Percentiles rank a stretch among this genome's conserved stretches.
phyloP scores from a whole-genome alignment of 441 rosid species.

The Viola pubescens region DNA sequence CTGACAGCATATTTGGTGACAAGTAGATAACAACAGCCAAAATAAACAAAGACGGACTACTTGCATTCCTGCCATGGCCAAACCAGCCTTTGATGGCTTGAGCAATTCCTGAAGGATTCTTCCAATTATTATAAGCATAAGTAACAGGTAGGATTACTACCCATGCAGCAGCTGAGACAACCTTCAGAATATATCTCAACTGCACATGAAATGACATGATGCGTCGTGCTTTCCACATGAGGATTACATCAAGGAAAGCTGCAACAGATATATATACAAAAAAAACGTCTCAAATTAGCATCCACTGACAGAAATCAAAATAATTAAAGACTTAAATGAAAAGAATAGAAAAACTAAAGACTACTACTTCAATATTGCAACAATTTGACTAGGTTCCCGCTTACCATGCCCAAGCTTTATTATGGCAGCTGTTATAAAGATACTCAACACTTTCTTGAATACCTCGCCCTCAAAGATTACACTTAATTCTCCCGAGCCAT shows the following conservation, averaged over 20 bases:
- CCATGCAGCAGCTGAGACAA: conserved; percentile 93
- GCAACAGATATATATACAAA: conserved; percentile 24
- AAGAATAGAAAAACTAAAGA: too few species aligned
- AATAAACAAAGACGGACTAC: conserved; percentile 70
- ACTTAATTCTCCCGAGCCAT: conserved; percentile 54
- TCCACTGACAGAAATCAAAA: background rate
- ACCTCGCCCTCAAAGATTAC: conserved; percentile 46
- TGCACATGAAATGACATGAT: conserved; percentile 92
- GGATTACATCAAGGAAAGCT: conserved; percentile 94
- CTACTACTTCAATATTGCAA: background rate
- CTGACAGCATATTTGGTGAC: conserved; percentile 94
- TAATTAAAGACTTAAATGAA: too few species aligned
- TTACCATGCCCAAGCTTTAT: conserved; percentile 96
- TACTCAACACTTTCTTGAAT: conserved; percentile 74
- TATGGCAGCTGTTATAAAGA: conserved; percentile 94
- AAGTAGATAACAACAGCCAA: conserved; percentile 79
- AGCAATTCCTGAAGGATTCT: conserved; percentile 84
- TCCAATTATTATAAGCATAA: conserved; percentile 80
- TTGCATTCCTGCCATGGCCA: conserved; percentile 62
- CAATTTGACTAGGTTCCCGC: conserved; percentile 5
- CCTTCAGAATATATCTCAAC: conserved; percentile 94
- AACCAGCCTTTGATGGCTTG: conserved; percentile 92
- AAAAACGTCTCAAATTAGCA: conserved; percentile 11
- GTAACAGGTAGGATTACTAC: conserved; percentile 86
- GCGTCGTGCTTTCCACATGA: conserved; percentile 79